Conservation (phyloP, 2,329 filamentous ascomycete genomes). For the Myotisia sp. region DNA sequence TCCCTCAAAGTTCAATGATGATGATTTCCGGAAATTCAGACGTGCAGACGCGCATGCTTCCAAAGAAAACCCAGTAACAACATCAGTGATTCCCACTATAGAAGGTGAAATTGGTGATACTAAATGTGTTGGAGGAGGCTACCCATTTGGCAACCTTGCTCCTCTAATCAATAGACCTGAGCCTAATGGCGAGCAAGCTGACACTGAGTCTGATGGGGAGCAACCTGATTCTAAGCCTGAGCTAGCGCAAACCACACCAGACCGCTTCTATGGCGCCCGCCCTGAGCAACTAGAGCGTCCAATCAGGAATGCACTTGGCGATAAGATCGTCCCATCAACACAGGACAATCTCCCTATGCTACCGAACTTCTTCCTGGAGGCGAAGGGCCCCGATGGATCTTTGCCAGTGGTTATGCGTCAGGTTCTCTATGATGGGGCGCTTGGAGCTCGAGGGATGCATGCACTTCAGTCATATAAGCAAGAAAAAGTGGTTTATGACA, state of each 20-base stretch:
- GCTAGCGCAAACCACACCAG: slow-evolving; percentile 15
- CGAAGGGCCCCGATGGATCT: slow-evolving; percentile 24
- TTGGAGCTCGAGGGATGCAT: slow-evolving; percentile 26
- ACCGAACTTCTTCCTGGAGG: slow-evolving; percentile 27
- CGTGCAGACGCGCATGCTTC: slow-evolving; percentile 16
- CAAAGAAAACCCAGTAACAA: slow-evolving; percentile 24
- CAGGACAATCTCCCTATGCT: slow-evolving; percentile 6
- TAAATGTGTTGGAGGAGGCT: slow-evolving; percentile 15
- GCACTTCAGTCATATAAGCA: slow-evolving; percentile 24
- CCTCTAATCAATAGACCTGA: slow-evolving; percentile 24
- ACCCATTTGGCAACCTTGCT: slow-evolving; percentile 24
- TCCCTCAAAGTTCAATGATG: slow-evolving; percentile 21
- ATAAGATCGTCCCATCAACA: slow-evolving; percentile 18
- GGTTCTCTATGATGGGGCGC: slow-evolving; percentile 27
- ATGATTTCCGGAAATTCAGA: slow-evolving; percentile 19
- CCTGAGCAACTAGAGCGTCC: slow-evolving; percentile 18
- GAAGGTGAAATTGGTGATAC: slow-evolving; percentile 11
- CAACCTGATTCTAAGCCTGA: no score
- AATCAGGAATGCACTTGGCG: slow-evolving; percentile 15
- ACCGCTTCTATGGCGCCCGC: slow-evolving; percentile 20
- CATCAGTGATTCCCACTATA: slow-evolving; percentile 20
- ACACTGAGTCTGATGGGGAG: no score
- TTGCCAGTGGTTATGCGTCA: slow-evolving; percentile 21
- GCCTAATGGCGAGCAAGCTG: no score
- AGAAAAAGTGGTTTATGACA: slow-evolving; percentile 23